Evolutionary conservation across 1,139 yeast species (phyloP), one percentile per base, ranked within the genome.

Genomic region (Kodamaea plutei): DNA sequence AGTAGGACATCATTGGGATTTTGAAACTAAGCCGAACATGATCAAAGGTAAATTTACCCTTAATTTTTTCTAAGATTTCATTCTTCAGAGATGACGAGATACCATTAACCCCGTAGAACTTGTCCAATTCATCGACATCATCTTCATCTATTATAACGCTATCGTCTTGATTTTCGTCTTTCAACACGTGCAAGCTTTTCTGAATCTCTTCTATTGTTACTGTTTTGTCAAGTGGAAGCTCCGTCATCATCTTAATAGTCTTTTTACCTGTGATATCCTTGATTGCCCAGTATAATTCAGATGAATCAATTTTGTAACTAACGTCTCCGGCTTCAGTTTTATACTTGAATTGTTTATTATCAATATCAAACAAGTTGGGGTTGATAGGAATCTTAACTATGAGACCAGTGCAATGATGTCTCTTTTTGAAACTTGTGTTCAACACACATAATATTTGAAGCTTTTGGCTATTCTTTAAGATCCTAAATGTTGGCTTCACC

Each of bases 251-350:
- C 33, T 61, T 55, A 10, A 64, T 54, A 9, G 58, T 43, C 19
- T 51, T 48, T 31, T 60, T 64, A 2, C 89, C 89, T 15, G 73
- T 71, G 25, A 80, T 51, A 10, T 73, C 59, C 2, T 70, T 73
- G 8, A 83, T 64, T 28, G 64, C 63, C 93, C 93, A 83, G 2
- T 75, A 49, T 3, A 83, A 47, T 36, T 73, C 75, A 15, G 76
- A 69, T 18, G 74, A 66, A 40, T 66, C 61, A 5, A 68, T 50
- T 26, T 65, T 62, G 40, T 49, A 67, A 26, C 54, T 52, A 4
- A 67, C 73, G 15, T 58, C 63, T 1, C 74, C 74, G 27, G 51
- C 29, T 40, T 68, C 73, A 2, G 71, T 51, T 35, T 64, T 66
- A 34, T 58, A 68, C 38, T 65, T 63, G 36, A 68, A 47, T 19